phyloP scores from a whole-genome alignment of 2,329 filamentous ascomycete species.

The Chaetomium sp. region DNA sequence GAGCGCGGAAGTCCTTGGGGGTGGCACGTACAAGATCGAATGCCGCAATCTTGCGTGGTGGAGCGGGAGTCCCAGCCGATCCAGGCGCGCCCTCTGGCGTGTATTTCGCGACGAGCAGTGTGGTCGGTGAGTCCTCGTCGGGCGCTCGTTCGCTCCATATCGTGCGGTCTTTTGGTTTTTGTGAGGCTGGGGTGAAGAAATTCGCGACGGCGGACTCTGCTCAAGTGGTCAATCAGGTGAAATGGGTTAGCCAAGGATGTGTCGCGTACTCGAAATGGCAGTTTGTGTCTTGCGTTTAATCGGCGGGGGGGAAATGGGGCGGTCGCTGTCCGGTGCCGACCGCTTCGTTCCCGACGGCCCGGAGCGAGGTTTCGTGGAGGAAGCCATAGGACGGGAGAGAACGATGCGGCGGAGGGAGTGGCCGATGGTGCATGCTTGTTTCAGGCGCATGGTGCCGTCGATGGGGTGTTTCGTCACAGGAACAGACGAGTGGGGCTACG shows the following conservation, averaged over 20 bases:
- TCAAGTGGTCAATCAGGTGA: not conserved
- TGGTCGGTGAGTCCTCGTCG: slow-evolving; percentile 41
- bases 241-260: not conserved
- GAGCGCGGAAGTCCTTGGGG: not conserved
- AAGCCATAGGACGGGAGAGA: slow-evolving; percentile 3
- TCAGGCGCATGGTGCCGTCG: not conserved
- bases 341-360: slow-evolving; percentile 19
- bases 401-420: too few relatives aligned
- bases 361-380: not conserved
- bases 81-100: slow-evolving; percentile 35
- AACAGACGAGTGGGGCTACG: not conserved
- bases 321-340: slow-evolving; percentile 27
- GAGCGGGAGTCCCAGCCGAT: slow-evolving; percentile 24
- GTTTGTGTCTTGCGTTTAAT: slow-evolving; percentile 47
- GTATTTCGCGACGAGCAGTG: slow-evolving; percentile 72
- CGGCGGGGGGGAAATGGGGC: slow-evolving; percentile 47
- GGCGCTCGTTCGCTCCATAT: slow-evolving; percentile 63
- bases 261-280: slow-evolving; percentile 42
- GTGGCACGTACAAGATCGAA: slow-evolving; percentile 54
- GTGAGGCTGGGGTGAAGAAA: slow-evolving; percentile 82
- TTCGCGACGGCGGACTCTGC: slow-evolving; percentile 64
- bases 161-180: slow-evolving; percentile 73
- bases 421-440: not conserved
- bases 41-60: slow-evolving; percentile 57
- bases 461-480: not conserved